Base-by-base conservation (phyloP, 768 basidiomycete genomes). In the Boletus eberwhitei region DNA sequence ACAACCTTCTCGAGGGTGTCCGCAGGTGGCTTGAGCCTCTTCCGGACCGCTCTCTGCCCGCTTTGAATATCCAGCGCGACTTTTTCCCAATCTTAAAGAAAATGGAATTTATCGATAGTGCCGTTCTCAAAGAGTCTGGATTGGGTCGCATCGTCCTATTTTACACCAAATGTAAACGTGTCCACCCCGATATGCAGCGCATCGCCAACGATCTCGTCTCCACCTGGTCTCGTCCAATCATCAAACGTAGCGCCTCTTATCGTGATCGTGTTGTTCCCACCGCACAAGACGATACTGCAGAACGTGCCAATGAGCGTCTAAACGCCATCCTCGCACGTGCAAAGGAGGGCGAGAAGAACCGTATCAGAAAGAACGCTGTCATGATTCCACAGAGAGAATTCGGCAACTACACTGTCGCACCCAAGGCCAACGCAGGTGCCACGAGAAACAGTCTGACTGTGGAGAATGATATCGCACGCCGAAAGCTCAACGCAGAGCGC, bases 81-180 rank as follows among this genome's bases (percentile, higher is more conserved):
- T 86, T 98, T 60, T 93, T 98, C 73, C 79, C 82, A 32, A 81
- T 87, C 50, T 76, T 99, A 11, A 79, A 78, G 58, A 92, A 88
- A 76, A 92, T 98, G 87, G 88, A 90, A 59, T 90, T 89, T 64
- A 94, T 98, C 66, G 96, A 98, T 73, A 85, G 86, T 32, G 72
- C 84, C 19, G 90, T 91, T 6, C 86, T 99, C 62, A 96, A 95
- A 68, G 92, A 96, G 68, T 90, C 90, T 1, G 85, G 86, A 0
- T 79, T 99, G 5, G 97, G 97, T 16, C 87, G 87, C 54, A 81
- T 98, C 61, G 78, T 98, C 37, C 75, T 96, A 29, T 98, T 98
- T 74, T 99, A 99, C 78, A 96, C 94, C 22, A 94, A 94, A 67
- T 91, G 88, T 78, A 92, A 88, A 69, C 88, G 93, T 42, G 93